Conservation (phyloP, 75 land plant species). For the Sequoia sempervirens region DNA sequence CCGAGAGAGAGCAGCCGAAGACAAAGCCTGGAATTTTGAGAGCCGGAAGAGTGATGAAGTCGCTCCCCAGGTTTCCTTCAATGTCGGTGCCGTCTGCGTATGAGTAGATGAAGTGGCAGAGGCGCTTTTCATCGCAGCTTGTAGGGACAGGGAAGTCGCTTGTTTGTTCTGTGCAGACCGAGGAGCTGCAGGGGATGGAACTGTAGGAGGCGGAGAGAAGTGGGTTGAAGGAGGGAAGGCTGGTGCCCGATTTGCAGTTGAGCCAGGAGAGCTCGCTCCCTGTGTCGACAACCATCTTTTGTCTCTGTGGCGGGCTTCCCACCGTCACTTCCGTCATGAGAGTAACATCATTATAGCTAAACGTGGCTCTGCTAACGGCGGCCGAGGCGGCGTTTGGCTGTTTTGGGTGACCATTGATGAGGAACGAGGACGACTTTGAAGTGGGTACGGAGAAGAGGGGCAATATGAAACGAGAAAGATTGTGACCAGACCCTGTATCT, state of each 20-base stretch:
- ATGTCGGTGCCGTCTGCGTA: conserved; percentile 56
- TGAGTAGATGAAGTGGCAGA: conserved; percentile 40
- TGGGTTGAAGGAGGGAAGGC: conserved; percentile 31
- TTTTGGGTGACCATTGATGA: no score
- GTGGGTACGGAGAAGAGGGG: background rate
- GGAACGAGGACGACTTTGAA: background rate
- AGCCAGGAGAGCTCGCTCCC: conserved; percentile 89
- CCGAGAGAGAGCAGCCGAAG: conserved; percentile 41
- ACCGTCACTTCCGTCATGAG: conserved; percentile 48
- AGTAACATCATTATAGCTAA: conserved; percentile 35
- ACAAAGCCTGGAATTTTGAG: conserved; percentile 9
- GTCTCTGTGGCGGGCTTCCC: conserved; percentile 71
- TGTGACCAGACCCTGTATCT: background rate
- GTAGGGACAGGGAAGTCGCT: conserved; percentile 35
- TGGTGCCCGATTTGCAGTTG: conserved; percentile 21
- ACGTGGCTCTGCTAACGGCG: background rate
- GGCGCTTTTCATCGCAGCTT: conserved; percentile 33
- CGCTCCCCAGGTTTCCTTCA: conserved; percentile 45
- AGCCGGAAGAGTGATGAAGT: conserved; percentile 24
- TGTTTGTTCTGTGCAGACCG: conserved; percentile 29
- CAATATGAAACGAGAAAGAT: background rate
- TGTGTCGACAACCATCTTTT: conserved; percentile 72
- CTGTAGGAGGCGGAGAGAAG: conserved; percentile 23
- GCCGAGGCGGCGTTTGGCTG: background rate
- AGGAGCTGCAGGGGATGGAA: conserved; percentile 41